Conservation (phyloP, 2,329 filamentous ascomycete species). For the Neonectria neomacrospora region DNA sequence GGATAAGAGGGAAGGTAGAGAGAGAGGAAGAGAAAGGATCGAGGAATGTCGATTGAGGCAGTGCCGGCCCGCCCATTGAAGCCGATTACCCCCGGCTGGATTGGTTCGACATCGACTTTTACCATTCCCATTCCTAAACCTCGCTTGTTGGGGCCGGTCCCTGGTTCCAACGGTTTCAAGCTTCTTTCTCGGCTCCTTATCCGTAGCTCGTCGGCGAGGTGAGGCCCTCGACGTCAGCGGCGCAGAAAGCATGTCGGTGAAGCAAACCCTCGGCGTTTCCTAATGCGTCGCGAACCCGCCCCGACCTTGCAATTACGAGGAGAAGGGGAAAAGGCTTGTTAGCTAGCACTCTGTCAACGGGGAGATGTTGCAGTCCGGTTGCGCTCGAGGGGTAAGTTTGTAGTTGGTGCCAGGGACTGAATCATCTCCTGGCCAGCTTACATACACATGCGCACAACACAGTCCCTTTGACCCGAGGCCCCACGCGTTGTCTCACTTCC, state of each 20-base stretch:
- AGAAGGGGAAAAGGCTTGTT: neutral
- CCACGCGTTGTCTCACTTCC: constrained; percentile 8
- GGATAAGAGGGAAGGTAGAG: neutral
- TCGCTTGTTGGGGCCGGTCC: neutral
- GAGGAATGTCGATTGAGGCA: constrained; percentile 12
- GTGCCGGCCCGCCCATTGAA: neutral
- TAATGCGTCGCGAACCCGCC: neutral
- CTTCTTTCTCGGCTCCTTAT: neutral
- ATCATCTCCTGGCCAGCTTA: too few relatives aligned
- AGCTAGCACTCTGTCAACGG: too few relatives aligned
- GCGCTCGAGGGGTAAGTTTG: too few relatives aligned
- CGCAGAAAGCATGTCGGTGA: neutral
- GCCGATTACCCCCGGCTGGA: neutral
- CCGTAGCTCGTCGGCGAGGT: neutral
- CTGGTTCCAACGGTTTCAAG: constrained; percentile 3
- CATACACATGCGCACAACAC: too few relatives aligned
- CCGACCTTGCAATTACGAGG: neutral
- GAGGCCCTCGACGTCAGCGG: constrained; percentile 7
- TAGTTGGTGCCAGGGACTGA: too few relatives aligned
- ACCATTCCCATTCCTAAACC: neutral
- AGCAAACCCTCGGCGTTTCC: constrained; percentile 7
- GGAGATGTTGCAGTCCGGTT: too few relatives aligned
- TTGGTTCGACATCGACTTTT: neutral
- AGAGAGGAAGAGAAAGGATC: neutral
- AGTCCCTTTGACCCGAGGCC: too few relatives aligned